Conservation (phyloP, 108 stramenopile genomes). For the Cyclotella baltica region DNA sequence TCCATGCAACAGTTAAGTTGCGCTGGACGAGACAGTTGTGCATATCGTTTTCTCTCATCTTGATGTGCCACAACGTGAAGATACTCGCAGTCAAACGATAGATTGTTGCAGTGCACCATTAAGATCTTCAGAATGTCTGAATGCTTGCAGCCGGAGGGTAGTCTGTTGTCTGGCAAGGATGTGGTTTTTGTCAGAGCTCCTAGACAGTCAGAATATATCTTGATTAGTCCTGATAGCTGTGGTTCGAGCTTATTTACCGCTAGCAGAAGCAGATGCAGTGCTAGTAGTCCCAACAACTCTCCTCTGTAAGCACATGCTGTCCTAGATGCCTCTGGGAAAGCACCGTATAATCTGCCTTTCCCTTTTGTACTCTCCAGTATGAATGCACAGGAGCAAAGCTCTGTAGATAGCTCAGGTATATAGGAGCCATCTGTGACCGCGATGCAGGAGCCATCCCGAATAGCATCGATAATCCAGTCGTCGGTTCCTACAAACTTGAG, state of each 20-base stretch:
- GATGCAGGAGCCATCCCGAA: not conserved
- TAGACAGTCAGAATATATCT: constrained; percentile 25
- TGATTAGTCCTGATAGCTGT: not conserved
- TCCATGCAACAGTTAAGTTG: constrained; percentile 21
- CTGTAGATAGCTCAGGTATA: constrained; percentile 1
- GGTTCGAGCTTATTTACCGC: constrained; percentile 14
- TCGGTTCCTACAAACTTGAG: not conserved
- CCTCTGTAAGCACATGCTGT: constrained; percentile 28
- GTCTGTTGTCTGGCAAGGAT: not conserved
- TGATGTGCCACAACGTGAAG: constrained; percentile 33
- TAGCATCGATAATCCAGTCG: constrained; percentile 12
- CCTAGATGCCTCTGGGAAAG: constrained; percentile 5
- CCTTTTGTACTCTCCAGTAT: constrained; percentile 14
- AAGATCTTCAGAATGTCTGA: constrained; percentile 27
- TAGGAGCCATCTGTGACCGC: constrained; percentile 37
- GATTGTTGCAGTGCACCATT: constrained; percentile 12
- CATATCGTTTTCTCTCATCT: constrained; percentile 6
- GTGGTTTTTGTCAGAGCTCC: constrained; percentile 12
- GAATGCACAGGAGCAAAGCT: constrained; percentile 12
- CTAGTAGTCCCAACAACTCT: constrained; percentile 29
- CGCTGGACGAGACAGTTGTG: not conserved
- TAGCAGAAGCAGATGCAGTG: constrained; percentile 17
- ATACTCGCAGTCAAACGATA: constrained; percentile 8
- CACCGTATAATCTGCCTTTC: not conserved
- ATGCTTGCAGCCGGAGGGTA: constrained; percentile 14